Evolutionary conservation across 2,329 filamentous ascomycete genomes (phyloP).

Genomic region (Aspergillus alliaceus): DNA sequence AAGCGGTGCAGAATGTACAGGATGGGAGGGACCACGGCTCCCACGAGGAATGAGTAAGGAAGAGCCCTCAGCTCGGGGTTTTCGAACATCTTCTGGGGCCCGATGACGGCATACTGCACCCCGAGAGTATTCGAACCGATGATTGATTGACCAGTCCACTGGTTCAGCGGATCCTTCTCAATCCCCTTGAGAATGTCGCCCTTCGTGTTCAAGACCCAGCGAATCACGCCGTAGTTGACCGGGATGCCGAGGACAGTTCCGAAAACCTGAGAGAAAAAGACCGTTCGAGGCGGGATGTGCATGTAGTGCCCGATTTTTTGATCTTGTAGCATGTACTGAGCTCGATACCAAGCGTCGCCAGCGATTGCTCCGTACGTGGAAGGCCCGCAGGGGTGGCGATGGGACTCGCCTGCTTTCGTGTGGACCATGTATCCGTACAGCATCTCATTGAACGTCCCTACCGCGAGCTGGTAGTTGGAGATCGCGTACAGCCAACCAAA

Average conservation of each 20-base stretch:
- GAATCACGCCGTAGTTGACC: constrained; percentile 61
- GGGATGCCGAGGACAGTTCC: constrained; percentile 60
- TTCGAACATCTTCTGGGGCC: constrained; percentile 30
- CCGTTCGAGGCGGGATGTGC: constrained; percentile 58
- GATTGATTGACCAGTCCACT: constrained; percentile 62
- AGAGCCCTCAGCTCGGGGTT: constrained; percentile 28
- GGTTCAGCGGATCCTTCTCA: constrained; percentile 55
- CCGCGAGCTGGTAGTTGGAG: constrained; percentile 56
- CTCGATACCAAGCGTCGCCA: constrained; percentile 62
- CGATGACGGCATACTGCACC: constrained; percentile 62
- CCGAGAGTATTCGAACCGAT: constrained; percentile 54
- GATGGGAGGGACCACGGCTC: constrained; percentile 29
- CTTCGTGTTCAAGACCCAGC: constrained; percentile 61
- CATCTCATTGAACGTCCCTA: constrained; percentile 61
- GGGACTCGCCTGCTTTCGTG: constrained; percentile 45
- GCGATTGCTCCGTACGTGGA: constrained; percentile 60
- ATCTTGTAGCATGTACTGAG: constrained; percentile 60
- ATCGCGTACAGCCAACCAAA: constrained; percentile 61
- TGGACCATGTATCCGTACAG: constrained; percentile 61
- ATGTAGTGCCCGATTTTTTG: constrained; percentile 66
- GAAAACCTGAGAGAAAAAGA: constrained; percentile 63
- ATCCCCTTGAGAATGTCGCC: constrained; percentile 55
- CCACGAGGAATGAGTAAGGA: constrained; percentile 34
- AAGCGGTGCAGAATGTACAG: constrained; percentile 53
- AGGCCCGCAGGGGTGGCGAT: constrained; percentile 60